phyloP scores from a whole-genome alignment of 192 early-diverging fungal species.

The Obelidium mucronatum region DNA sequence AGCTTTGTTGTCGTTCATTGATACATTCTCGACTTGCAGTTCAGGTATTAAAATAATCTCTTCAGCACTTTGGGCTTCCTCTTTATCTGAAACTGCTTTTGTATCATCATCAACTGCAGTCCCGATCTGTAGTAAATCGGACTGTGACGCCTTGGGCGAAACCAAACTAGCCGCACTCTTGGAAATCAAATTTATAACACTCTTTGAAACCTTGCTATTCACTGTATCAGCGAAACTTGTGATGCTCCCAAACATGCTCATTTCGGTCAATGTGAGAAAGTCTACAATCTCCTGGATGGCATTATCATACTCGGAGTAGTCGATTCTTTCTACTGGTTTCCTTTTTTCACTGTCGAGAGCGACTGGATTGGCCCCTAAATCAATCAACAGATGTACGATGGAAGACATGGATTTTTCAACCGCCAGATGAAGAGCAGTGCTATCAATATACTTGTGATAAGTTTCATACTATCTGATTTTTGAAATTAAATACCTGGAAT shows the following conservation, averaged over 20 bases:
- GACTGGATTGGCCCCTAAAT: constrained; percentile 39
- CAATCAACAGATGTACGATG: constrained; percentile 32
- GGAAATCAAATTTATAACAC: constrained; percentile 26
- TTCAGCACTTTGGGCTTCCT: neutral
- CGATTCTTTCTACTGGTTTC: constrained; percentile 33
- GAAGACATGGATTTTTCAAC: constrained; percentile 3
- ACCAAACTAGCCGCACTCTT: constrained; percentile 28
- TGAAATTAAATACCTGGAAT: constrained; percentile 6
- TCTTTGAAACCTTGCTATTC: constrained; percentile 21
- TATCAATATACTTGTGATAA: no score
- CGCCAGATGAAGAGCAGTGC: constrained; percentile 48
- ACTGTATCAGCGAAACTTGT: constrained; percentile 15
- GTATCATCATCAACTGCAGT: neutral
- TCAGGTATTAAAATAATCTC: neutral
- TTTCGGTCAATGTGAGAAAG: constrained; percentile 38
- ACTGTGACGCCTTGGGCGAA: constrained; percentile 1
- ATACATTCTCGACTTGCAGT: neutral
- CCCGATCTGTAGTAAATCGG: neutral
- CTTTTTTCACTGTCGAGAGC: constrained; percentile 28
- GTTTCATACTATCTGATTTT: no score
- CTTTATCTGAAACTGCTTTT: neutral
- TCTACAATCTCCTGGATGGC: constrained; percentile 38
- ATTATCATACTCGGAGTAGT: constrained; percentile 22
- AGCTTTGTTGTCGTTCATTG: neutral
- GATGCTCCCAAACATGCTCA: constrained; percentile 37